Evolutionary conservation across 1,284 basidiomycete genomes (phyloP), one percentile per base, ranked within the genome.

Genomic region (Cutaneotrichosporon sp.): DNA sequence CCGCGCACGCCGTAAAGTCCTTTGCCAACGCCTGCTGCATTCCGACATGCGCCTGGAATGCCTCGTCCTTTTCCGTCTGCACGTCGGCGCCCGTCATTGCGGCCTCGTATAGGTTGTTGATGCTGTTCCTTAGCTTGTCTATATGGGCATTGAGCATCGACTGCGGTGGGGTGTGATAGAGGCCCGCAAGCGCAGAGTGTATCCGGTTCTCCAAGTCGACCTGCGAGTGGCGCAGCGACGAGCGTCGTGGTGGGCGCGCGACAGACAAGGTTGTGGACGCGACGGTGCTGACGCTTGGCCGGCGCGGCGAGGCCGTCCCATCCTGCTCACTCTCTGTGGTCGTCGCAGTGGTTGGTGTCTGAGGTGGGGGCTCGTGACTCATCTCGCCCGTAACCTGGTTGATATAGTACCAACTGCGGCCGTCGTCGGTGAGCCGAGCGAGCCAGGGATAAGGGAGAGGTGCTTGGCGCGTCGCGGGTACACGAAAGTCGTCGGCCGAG

Each of bases 401-500:
- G 76, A 85, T 80, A 77, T 91, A 94, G 76, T 87, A 91, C 77
- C 89, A 90, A 1, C 88, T 86, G 76, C 87, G 82, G n/a, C 91
- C 91, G 73, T 95, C 92, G 72, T 93, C 90, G 26, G 89, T 89
- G 56, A 92, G 83, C 57, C 88, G 87, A 68, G 86, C 86, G 22
- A 88, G 81, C 92, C 92, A 95, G 9, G 88, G 88, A 68, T 90
- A 87, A 31, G 90, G 89, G 8, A 78, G 66, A 86, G 89, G 34
- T 84, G 83, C 21, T 14, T 26, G 49, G 51, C 84, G 84, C 61
- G 82, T 69, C 53, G 22, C 71, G 66, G 40, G 75, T 68, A 46
- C 69, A 59, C 72, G 68, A 64, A 80, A 78, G 14, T 66, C 68
- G 42, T 69, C 64, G 18, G 32, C 11, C 18, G 16, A 16, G 13